Evolutionary conservation across 345 rosid genomes (phyloP).

Genomic region (Hibiscus syriacus): DNA sequence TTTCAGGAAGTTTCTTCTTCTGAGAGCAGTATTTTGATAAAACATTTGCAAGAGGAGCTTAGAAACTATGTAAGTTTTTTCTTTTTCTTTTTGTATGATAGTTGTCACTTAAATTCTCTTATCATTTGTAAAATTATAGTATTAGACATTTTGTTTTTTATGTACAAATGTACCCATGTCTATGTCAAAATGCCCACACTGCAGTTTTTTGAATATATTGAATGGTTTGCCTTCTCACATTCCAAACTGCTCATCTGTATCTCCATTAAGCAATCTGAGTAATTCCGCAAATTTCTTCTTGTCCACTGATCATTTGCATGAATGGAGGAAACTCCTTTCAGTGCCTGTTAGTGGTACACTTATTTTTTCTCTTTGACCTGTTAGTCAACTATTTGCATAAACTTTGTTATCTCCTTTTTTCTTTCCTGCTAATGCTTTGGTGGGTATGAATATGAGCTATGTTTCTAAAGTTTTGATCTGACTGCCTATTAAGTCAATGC

Average conservation of each 20-base stretch:
- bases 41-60: slow-evolving; percentile 87
- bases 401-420: background rate
- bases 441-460: background rate
- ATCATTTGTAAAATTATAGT: background rate
- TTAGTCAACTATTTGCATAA: background rate
- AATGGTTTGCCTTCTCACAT: background rate
- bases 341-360: slow-evolving; percentile 1
- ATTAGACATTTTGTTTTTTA: background rate
- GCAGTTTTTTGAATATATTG: background rate
- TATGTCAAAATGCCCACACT: background rate
- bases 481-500: background rate
- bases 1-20: slow-evolving; percentile 49
- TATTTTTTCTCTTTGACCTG: background rate
- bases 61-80: slow-evolving; percentile 64
- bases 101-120: background rate
- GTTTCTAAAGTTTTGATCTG: background rate
- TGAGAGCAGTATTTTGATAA: slow-evolving; percentile 58
- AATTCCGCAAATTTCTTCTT: background rate
- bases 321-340: background rate
- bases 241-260: background rate
- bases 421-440: background rate
- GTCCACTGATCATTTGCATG: background rate
- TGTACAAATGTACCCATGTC: no score
- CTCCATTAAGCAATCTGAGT: background rate
- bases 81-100: no score